These are phyloP conservation scores for Pestalotiopsis sp. DNA, from an alignment of 2,329 filamentous ascomycete species.

Conservation along the genomic window DNA sequence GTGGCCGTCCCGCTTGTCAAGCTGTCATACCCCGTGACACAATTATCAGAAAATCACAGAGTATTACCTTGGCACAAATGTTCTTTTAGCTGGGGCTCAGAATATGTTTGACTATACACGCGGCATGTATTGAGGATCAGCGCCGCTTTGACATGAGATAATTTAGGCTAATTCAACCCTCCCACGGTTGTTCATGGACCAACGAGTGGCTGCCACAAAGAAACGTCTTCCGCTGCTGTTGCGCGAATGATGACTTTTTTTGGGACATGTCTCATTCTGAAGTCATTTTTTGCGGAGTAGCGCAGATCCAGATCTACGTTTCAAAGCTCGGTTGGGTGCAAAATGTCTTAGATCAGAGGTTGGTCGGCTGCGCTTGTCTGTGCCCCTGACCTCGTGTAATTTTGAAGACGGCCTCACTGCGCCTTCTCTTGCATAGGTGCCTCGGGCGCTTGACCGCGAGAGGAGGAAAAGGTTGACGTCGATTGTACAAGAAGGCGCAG, in stretches of 20 bases:
- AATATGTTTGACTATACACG: not conserved
- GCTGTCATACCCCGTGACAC: not conserved
- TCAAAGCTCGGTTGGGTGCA: not conserved
- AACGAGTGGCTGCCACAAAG: not conserved
- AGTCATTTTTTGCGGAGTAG: not conserved
- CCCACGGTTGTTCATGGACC: not conserved
- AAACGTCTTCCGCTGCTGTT: no score
- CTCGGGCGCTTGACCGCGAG: not conserved
- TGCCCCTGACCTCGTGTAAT: not conserved
- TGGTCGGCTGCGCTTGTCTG: not conserved
- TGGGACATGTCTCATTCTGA: not conserved
- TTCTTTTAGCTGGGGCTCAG: not conserved
- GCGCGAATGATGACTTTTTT: not conserved
- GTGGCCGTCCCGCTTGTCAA: not conserved
- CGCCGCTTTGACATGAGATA: not conserved
- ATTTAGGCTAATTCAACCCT: not conserved
- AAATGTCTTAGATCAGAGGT: slow-evolving; percentile 2
- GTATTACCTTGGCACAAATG: not conserved
- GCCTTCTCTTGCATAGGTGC: not conserved
- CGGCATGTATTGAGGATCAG: not conserved
- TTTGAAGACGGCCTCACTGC: not conserved
- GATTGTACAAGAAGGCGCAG: not conserved
- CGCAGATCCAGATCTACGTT: slow-evolving; percentile 7
- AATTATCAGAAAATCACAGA: not conserved
- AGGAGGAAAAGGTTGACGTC: not conserved